phyloP scores from a whole-genome alignment of 2,329 filamentous ascomycete species.

The Polychaeton citri region DNA sequence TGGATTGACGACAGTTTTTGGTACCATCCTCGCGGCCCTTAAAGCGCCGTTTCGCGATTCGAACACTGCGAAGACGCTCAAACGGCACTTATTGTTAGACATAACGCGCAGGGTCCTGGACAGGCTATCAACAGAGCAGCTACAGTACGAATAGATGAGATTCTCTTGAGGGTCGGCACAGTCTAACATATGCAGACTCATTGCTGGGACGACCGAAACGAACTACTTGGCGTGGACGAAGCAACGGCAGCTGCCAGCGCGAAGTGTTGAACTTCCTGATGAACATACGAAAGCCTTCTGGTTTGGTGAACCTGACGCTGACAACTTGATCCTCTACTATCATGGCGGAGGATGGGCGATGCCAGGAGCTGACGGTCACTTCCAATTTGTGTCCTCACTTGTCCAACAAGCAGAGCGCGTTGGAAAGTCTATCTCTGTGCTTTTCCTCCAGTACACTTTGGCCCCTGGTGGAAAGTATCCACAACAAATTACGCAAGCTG shows the following conservation, averaged over 20 bases:
- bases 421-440: conserved; percentile 27
- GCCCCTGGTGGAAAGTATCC: conserved; percentile 37
- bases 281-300: conserved; percentile 34
- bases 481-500: conserved; percentile 34
- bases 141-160: too few species aligned
- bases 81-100: too few species aligned
- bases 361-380: conserved; percentile 33
- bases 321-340: conserved; percentile 33
- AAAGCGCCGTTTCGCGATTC: too few species aligned
- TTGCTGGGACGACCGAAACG: conserved; percentile 20
- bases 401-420: conserved; percentile 25
- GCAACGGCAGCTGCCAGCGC: conserved; percentile 22
- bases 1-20: too few species aligned
- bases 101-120: too few species aligned
- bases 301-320: conserved; percentile 27
- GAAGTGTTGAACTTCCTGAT: conserved; percentile 24
- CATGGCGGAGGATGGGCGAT: conserved; percentile 44
- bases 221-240: conserved; percentile 24
- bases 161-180: too few species aligned
- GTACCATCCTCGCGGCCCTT: too few species aligned
- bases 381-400: conserved; percentile 35
- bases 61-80: too few species aligned
- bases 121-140: too few species aligned
- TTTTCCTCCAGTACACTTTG: conserved; percentile 46
- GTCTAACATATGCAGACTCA: too few species aligned